phyloP scores from a whole-genome alignment of 2,329 filamentous ascomycete genomes.

The Dactylellina cionopaga region DNA sequence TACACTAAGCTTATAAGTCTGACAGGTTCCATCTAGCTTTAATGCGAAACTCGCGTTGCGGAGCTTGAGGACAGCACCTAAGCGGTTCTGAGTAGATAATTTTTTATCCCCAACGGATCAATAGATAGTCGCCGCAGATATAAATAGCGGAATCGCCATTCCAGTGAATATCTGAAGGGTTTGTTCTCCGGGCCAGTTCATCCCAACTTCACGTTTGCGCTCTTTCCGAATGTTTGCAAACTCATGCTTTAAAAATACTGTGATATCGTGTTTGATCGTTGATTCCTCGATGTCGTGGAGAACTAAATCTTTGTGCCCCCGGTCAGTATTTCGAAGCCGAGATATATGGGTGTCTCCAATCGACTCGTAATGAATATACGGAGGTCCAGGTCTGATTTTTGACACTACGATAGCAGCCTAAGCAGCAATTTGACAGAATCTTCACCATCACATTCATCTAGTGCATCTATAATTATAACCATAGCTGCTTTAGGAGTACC shows the following conservation, averaged over 20 bases:
- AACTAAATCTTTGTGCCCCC: conserved; percentile 6
- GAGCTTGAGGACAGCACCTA: conserved; percentile 8
- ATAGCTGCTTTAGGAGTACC: neutral
- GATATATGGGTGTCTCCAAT: neutral
- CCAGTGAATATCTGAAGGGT: conserved; percentile 1
- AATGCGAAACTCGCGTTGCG: conserved; percentile 4
- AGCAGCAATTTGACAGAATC: conserved; percentile 1
- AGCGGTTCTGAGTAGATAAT: neutral
- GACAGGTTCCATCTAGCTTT: too few species aligned
- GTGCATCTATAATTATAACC: conserved; percentile 34
- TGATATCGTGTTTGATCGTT: conserved; percentile 27
- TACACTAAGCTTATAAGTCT: too few species aligned
- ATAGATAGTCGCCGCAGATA: conserved; percentile 37
- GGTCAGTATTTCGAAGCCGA: conserved; percentile 3
- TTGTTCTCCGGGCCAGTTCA: conserved; percentile 13
- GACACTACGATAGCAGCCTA: neutral
- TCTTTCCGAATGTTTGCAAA: conserved; percentile 2
- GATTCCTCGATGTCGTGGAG: conserved; percentile 33
- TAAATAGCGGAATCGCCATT: conserved; percentile 34
- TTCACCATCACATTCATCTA: conserved; percentile 41
- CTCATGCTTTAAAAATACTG: conserved; percentile 7
- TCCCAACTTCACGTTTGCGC: neutral
- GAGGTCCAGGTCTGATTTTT: neutral
- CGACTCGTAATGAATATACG: conserved; percentile 42
- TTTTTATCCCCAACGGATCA: conserved; percentile 25